Evolutionary conservation across 2,329 filamentous ascomycete genomes (phyloP), one percentile per base, ranked within the genome.

Genomic region (Periconia digitata): DNA sequence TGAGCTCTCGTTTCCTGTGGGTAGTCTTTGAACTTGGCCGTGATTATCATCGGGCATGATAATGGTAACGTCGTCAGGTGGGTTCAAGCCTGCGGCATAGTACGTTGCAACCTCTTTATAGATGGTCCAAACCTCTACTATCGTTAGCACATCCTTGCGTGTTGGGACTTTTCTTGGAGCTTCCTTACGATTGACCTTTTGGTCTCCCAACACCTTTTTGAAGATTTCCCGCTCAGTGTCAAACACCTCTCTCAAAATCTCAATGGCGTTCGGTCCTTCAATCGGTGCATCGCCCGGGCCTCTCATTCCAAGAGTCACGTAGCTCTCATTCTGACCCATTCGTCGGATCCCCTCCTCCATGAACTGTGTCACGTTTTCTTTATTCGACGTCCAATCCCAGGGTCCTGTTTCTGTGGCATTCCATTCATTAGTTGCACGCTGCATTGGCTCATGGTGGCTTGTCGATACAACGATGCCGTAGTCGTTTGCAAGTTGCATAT

Each of bases 101-200:
- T 88, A 88, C 0, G 79, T 79, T 66, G 84, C 83, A 5, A 89
- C 85, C 62, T 89, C 85, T 40, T 86, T 87, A 67, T 88, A 88
- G 38, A 88, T 70, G 56, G 84, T 86, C 84, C 85, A 88, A 68
- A 84, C 77, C 66, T 87, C 84, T 1, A 84, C 77, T 0, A 73
- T 70, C 10, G 75, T 76, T 72, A 72, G 15, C 74, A 77, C 64
- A 69, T 59, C 40, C 53, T 46, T 61, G 58, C 8, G 46, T 49
- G 10, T 46, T 42, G 5, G 58, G 56, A 15, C 23, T 32, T 12
- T 12, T 27, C 12, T 27, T 27, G 7, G 24, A n/a, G 24, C 2
- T 54, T 55, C 55, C 51, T 54, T 8, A 60, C 50, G 56, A 24
- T 54, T 50, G 6, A 48, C 47, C n/a, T 47, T 49, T 18, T 44